Base-by-base conservation (phyloP, 139 green algal species). In the Marvania coccoides region DNA sequence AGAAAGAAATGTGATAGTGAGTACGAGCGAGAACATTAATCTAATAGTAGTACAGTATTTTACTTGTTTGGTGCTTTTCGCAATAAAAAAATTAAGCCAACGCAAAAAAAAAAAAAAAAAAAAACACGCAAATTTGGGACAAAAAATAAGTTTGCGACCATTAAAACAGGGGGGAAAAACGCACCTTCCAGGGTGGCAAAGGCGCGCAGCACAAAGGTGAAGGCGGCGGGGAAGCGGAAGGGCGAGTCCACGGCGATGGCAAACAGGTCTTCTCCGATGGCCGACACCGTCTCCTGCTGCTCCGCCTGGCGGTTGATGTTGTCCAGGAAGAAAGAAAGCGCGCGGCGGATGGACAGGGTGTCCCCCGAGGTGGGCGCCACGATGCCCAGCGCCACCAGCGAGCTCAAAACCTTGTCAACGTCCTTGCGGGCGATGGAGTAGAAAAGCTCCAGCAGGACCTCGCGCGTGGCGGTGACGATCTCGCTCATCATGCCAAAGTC, bases 231-330 rank as follows among this genome's bases (percentile, higher is more conserved):
- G 75, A 92, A 92, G 28, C 83, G 61, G 85, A 95, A 95, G 26
- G 89, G 89, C 75, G 88, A 81, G 75, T 95, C 89, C 40, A 90
- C 10, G 0, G 87, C 89, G 26, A 95, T 85, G 23, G 83, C 64
- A 74, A 95, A 94, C 45, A 95, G 66, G 67, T 95, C 89, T 68
- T 94, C 87, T 2, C 88, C 88, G 56, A 94, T 94, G 34, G 60
- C 73, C 12, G 51, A 57, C 19, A 91, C 82, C 31, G 84, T 84
- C 72, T 92, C 85, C 67, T 92, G 45, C 40, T 83, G 60, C 80
- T 95, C 75, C 30, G 82, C 78, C 78, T 91, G 83, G 6, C 57
- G 40, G 45, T 37, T 72, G 48, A 85, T 72, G 69, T 87, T 89
- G 26, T 85, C 64, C 8, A 92, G 47, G 70, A 95, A 95, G 70